Evolutionary conservation across 139 green algal genomes (phyloP).

Genomic region (Coelastrella sp.): DNA sequence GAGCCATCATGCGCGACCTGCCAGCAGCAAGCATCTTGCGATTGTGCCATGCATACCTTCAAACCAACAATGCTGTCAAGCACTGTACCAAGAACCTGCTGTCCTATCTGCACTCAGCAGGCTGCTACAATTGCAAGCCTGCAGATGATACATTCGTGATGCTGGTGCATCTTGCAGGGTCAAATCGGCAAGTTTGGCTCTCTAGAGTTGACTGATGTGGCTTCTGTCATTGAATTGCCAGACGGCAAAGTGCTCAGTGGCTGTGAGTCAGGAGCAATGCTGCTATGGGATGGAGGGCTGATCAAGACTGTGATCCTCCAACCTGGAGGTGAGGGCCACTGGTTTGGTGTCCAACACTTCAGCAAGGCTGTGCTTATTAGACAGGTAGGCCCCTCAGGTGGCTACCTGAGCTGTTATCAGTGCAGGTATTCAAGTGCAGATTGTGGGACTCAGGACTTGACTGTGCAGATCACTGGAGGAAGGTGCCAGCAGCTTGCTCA

Average conservation of each 20-base stretch:
- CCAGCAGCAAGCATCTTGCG: not conserved
- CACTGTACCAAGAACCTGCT: too few relatives aligned
- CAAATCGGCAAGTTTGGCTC: constrained; percentile 84
- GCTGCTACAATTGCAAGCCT: too few relatives aligned
- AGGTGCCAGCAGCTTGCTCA: not conserved
- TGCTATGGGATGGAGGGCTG: constrained; percentile 86
- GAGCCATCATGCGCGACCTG: too few relatives aligned
- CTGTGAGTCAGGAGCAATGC: constrained; percentile 76
- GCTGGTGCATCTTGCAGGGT: constrained; percentile 60
- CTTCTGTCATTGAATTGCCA: constrained; percentile 81
- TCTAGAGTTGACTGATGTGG: constrained; percentile 80
- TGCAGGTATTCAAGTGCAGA: too few relatives aligned
- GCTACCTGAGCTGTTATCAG: too few relatives aligned
- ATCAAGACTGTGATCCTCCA: constrained; percentile 67
- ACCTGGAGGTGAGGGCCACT: not conserved
- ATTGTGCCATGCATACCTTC: not conserved
- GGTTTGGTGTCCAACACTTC: too few relatives aligned
- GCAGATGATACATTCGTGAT: not conserved
- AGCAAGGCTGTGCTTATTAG: too few relatives aligned
- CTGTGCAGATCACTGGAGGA: not conserved
- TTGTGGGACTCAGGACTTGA: too few relatives aligned
- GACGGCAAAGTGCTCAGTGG: constrained; percentile 82
- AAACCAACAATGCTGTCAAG: too few relatives aligned
- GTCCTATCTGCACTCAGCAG: too few relatives aligned
- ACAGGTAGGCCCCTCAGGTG: too few relatives aligned